Evolutionary conservation across 257 asterid genomes (phyloP).

Genomic region (Solanum ossicruentum): DNA sequence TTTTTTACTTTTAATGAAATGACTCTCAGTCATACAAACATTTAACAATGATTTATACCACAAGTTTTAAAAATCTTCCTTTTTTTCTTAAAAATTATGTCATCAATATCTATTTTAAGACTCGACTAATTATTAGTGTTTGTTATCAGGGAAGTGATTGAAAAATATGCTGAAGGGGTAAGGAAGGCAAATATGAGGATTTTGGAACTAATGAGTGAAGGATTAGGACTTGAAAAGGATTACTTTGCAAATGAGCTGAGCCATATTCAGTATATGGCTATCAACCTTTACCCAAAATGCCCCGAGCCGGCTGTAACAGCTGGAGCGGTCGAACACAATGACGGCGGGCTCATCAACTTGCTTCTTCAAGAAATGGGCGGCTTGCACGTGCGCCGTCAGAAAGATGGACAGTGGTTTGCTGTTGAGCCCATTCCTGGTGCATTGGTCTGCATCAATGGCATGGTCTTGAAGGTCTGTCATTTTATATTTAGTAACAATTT

Average conservation of each 20-base stretch:
- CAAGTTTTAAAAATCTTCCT: too few species aligned
- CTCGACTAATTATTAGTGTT: not conserved
- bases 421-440: not conserved
- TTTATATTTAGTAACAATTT: too few species aligned
- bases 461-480: not conserved
- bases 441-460: not conserved
- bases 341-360: not conserved
- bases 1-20: too few species aligned
- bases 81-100: too few species aligned
- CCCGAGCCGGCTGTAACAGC: not conserved
- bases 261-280: not conserved
- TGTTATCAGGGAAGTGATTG: not conserved
- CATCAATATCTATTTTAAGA: too few species aligned
- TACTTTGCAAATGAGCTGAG: not conserved
- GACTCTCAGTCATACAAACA: too few species aligned
- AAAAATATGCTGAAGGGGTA: not conserved
- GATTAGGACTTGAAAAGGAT: not conserved
- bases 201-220: not conserved
- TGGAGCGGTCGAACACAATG: not conserved
- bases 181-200: not conserved
- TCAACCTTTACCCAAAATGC: not conserved
- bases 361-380: not conserved
- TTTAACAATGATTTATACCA: too few species aligned
- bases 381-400: not conserved
- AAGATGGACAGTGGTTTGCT: not conserved